Percentiles rank a stretch among this genome's conserved stretches.
These are phyloP conservation scores for Aspergillus aculeatinus DNA, from an alignment of 2,329 filamentous ascomycete genomes.

Conservation along the genomic window DNA sequence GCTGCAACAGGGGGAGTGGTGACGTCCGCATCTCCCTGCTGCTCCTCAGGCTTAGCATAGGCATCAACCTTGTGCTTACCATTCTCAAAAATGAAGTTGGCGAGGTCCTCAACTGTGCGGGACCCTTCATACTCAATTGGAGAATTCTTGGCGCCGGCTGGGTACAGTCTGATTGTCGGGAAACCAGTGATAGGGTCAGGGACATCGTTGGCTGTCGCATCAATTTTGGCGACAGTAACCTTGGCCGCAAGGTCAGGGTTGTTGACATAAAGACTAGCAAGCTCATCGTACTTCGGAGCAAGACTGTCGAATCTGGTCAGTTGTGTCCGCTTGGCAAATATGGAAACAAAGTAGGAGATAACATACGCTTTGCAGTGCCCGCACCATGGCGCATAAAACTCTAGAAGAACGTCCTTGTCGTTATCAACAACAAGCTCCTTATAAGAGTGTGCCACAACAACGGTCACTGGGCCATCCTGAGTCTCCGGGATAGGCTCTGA, in stretches of 20 bases:
- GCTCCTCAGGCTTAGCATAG: conserved; percentile 55
- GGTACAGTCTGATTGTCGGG: conserved; percentile 98
- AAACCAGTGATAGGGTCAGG: conserved; percentile 96
- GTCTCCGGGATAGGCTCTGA: conserved; percentile 94
- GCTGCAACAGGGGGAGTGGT: conserved; percentile 24
- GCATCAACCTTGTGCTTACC: conserved; percentile 82
- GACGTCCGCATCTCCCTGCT: conserved; percentile 46
- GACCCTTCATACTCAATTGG: conserved; percentile 85
- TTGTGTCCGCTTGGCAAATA: neutral
- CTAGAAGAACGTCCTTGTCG: conserved; percentile 92
- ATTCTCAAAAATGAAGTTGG: conserved; percentile 90
- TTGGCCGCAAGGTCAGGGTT: conserved; percentile 53
- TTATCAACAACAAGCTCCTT: conserved; percentile 87
- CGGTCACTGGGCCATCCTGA: conserved; percentile 82
- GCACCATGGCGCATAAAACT: conserved; percentile 94
- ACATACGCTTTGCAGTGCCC: conserved; percentile 67
- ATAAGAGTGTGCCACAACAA: conserved; percentile 93
- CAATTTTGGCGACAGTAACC: conserved; percentile 81
- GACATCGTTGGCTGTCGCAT: conserved; percentile 93
- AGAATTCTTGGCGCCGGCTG: conserved; percentile 80
- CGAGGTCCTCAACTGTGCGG: conserved; percentile 87
- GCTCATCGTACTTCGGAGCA: conserved; percentile 67
- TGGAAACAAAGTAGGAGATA: neutral
- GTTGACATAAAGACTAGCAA: conserved; percentile 56
- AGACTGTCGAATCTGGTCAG: conserved; percentile 42